These are phyloP conservation scores for Acrocalymma vagum DNA, from an alignment of 2,329 filamentous ascomycete genomes.

Conservation along the genomic window DNA sequence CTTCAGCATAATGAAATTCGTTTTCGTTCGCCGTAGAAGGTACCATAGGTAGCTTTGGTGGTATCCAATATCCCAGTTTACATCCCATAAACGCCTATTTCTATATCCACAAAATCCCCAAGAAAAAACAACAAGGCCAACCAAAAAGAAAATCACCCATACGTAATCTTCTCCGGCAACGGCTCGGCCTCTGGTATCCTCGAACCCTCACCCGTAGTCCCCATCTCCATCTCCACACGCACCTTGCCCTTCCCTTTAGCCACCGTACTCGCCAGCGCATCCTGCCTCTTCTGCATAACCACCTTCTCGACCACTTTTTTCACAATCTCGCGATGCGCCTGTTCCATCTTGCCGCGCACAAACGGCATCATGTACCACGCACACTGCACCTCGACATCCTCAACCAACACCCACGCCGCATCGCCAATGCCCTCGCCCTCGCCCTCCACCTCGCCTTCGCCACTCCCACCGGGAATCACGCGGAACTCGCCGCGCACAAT, in stretches of 20 bases:
- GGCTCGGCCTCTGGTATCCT: constrained; percentile 1
- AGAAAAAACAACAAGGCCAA: constrained; percentile 1
- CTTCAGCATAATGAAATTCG: too few species aligned
- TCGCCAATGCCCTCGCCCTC: constrained; percentile 42
- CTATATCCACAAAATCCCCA: not conserved
- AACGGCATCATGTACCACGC: constrained; percentile 47
- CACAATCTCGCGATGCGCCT: constrained; percentile 42
- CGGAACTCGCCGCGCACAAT: constrained; percentile 41
- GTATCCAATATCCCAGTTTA: too few species aligned
- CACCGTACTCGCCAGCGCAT: constrained; percentile 22
- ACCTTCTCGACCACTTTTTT: constrained; percentile 44
- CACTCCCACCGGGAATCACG: constrained; percentile 34
- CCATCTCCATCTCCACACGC: constrained; percentile 8
- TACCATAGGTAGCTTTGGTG: not conserved
- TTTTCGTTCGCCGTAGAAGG: too few species aligned
- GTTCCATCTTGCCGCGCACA: constrained; percentile 42
- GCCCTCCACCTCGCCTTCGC: constrained; percentile 36
- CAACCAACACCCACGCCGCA: constrained; percentile 43
- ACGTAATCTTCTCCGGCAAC: constrained; percentile 17
- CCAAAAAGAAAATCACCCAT: constrained; percentile 12
- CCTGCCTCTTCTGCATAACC: constrained; percentile 28
- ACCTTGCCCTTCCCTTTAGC: constrained; percentile 22
- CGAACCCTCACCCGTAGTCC: constrained; percentile 3
- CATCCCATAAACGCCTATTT: not conserved
- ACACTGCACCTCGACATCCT: constrained; percentile 44